Percentiles rank a stretch among this genome's conserved stretches.
Evolutionary conservation across 2,329 filamentous ascomycete genomes (phyloP).

Genomic region (Alternaria rosae): DNA sequence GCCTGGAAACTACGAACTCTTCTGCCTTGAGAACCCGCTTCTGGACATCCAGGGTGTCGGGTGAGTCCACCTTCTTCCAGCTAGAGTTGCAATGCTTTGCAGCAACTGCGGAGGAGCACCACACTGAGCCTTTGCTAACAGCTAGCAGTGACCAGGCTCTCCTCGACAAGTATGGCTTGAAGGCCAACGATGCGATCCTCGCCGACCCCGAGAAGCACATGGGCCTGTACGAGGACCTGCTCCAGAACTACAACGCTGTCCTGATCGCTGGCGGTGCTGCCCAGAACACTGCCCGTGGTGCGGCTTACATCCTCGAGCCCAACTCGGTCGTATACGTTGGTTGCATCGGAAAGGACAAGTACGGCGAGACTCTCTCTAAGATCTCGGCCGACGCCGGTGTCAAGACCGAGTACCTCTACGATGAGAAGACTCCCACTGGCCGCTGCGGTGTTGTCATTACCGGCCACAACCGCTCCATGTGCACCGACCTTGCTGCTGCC

Average conservation of each 20-base stretch:
- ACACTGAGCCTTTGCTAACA: conserved; percentile 31
- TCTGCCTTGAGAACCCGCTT: conserved; percentile 96
- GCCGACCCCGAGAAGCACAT: conserved; percentile 85
- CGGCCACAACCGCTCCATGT: conserved; percentile 92
- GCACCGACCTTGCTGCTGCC: conserved; percentile 92
- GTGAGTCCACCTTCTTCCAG: conserved; percentile 51
- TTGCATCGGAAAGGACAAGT: conserved; percentile 94
- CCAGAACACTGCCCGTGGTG: conserved; percentile 96
- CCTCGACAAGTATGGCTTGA: conserved; percentile 90
- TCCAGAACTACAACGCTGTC: conserved; percentile 91
- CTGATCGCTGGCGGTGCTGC: conserved; percentile 95
- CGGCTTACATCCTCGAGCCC: conserved; percentile 88
- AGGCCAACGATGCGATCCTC: conserved; percentile 97
- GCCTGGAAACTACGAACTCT: conserved; percentile 86
- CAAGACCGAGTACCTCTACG: conserved; percentile 92
- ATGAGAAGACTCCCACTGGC: conserved; percentile 83
- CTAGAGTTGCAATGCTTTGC: not conserved
- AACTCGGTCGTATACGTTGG: conserved; percentile 94
- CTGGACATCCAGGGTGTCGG: conserved; percentile 91
- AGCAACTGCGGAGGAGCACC: conserved; percentile 15
- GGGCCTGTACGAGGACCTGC: conserved; percentile 88
- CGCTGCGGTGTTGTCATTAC: conserved; percentile 97
- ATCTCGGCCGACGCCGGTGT: conserved; percentile 88
- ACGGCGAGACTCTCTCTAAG: conserved; percentile 84
- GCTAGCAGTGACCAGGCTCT: conserved; percentile 75